These are phyloP conservation scores for Stentor coeruleus DNA, from an alignment of 73 alveolate genomes.

Conservation along the genomic window DNA sequence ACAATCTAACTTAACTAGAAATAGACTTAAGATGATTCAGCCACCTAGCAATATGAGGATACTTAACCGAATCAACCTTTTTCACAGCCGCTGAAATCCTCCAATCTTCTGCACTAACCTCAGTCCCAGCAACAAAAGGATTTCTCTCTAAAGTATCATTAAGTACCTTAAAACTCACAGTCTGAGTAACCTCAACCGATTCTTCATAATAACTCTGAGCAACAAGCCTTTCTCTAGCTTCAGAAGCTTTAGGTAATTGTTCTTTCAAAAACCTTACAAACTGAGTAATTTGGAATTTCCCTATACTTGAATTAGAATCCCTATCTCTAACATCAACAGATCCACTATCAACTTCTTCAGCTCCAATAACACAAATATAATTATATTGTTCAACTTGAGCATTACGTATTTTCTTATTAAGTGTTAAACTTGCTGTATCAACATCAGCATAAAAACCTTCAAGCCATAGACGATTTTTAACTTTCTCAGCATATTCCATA, in stretches of 20 bases:
- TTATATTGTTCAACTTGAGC: constrained; percentile 94
- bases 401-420: constrained; percentile 93
- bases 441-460: constrained; percentile 83
- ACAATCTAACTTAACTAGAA: neutral
- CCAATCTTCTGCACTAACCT: constrained; percentile 64
- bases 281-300: constrained; percentile 66
- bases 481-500: constrained; percentile 83
- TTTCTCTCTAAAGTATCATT: constrained; percentile 46
- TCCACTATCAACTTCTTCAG: constrained; percentile 88
- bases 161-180: constrained; percentile 28
- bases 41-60: constrained; percentile 67
- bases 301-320: constrained; percentile 81
- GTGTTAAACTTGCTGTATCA: constrained; percentile 84
- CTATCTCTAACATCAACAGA: constrained; percentile 95
- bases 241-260: neutral
- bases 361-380: constrained; percentile 96
- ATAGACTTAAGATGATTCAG: constrained; percentile 1
- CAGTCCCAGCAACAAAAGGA: constrained; percentile 54
- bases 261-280: constrained; percentile 45
- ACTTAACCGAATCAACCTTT: constrained; percentile 48
- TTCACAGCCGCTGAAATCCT: constrained; percentile 46
- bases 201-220: neutral
- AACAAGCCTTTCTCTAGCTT: constrained; percentile 19
- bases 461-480: constrained; percentile 62
- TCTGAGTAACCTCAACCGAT: neutral